These are phyloP conservation scores for Groenewaldozyma tartarivorans DNA, from an alignment of 805 yeast species.

Conservation along the genomic window DNA sequence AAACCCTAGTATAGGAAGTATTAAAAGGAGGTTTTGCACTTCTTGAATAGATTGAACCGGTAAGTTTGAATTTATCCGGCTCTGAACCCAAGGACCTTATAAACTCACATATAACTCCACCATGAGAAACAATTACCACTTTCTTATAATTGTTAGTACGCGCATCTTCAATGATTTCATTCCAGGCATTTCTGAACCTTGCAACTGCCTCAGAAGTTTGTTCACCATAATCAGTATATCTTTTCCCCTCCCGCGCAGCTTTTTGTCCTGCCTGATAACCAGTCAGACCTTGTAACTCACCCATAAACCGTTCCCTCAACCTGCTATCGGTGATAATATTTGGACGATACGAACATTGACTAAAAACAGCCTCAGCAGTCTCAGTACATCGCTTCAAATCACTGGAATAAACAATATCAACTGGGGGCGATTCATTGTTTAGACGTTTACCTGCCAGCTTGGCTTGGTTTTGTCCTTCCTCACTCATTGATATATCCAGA, in stretches of 20 bases:
- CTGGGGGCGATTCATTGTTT: slow-evolving; percentile 16
- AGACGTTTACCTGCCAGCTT: slow-evolving; percentile 39
- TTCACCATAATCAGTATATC: slow-evolving; percentile 63
- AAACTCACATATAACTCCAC: slow-evolving; percentile 66
- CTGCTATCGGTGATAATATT: slow-evolving; percentile 30
- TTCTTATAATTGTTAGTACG: slow-evolving; percentile 21
- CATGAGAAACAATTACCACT: slow-evolving; percentile 62
- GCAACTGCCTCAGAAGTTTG: slow-evolving; percentile 28
- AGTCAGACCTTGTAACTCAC: slow-evolving; percentile 67
- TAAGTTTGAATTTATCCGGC: slow-evolving; percentile 28
- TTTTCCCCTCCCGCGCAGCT: slow-evolving; percentile 45
- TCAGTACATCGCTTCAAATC: slow-evolving; percentile 38
- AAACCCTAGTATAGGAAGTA: slow-evolving; percentile 64
- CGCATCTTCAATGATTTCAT: slow-evolving; percentile 32
- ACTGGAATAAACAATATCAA: slow-evolving; percentile 43
- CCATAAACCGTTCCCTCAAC: slow-evolving; percentile 71
- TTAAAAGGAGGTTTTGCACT: slow-evolving; percentile 57
- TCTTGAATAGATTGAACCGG: slow-evolving; percentile 30
- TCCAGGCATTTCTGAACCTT: slow-evolving; percentile 42
- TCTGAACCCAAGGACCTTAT: slow-evolving; percentile 40
- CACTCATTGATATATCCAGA: slow-evolving; percentile 52
- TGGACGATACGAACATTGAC: slow-evolving; percentile 13
- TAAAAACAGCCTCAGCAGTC: slow-evolving; percentile 41
- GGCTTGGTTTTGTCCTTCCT: slow-evolving; percentile 55
- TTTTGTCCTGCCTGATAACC: slow-evolving; percentile 49